Percentiles rank a stretch among this genome's conserved stretches.
Evolutionary conservation across 345 rosid species (phyloP).

Genomic region (Psidium guajava): DNA sequence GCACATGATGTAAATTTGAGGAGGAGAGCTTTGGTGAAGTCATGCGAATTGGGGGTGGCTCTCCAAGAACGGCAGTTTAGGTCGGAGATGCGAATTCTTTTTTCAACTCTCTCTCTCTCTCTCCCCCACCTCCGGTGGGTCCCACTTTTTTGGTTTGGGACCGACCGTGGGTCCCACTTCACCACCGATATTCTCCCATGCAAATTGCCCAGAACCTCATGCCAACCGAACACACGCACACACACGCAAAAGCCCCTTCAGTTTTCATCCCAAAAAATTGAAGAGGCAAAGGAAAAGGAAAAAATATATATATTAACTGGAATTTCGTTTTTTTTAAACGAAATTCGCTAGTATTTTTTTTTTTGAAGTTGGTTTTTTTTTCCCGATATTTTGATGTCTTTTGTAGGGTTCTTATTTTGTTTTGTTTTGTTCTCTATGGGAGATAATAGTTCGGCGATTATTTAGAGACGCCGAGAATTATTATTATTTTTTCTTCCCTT

Average conservation of each 20-base stretch:
- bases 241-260: too few relatives aligned
- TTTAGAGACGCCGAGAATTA: rapidly evolving
- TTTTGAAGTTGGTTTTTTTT: too few relatives aligned
- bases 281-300: rapidly evolving
- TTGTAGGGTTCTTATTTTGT: not conserved
- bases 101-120: not conserved
- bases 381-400: too few relatives aligned
- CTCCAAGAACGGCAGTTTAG: not conserved
- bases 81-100: not conserved
- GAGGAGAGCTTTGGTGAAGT: not conserved
- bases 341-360: not conserved
- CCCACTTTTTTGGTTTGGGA: too few relatives aligned
- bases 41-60: not conserved
- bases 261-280: not conserved
- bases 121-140: too few relatives aligned
- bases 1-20: not conserved
- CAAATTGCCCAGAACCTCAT: not conserved
- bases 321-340: not conserved
- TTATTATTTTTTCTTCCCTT: too few relatives aligned
- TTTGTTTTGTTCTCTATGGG: rapidly evolving
- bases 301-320: rapidly evolving
- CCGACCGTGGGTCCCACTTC: not conserved
- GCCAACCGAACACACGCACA: not conserved
- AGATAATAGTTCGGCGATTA: not conserved
- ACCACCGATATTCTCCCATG: not conserved